phyloP scores from a whole-genome alignment of 805 yeast species.

The Candida michaelii region DNA sequence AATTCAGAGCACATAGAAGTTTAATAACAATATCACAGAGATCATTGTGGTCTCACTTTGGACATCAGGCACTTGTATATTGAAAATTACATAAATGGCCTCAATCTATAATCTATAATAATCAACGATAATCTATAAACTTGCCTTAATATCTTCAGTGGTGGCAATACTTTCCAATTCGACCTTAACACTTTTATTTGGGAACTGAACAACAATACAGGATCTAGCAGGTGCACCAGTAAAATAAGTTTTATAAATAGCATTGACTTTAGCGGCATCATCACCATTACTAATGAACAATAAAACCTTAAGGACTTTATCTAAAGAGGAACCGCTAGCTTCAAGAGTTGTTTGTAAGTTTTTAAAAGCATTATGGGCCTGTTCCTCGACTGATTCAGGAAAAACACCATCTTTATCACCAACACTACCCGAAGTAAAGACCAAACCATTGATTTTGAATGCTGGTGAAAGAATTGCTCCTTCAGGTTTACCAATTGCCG shows the following conservation, averaged over 20 bases:
- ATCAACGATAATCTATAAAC: neutral
- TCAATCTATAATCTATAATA: too few relatives aligned
- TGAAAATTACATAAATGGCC: too few relatives aligned
- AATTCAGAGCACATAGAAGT: too few relatives aligned
- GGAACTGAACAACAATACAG: slow-evolving; percentile 48
- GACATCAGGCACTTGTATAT: too few relatives aligned
- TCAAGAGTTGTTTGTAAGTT: slow-evolving; percentile 39
- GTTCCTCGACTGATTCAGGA: slow-evolving; percentile 40
- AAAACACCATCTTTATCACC: slow-evolving; percentile 27
- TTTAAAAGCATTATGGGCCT: slow-evolving; percentile 42
- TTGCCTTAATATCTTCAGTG: neutral
- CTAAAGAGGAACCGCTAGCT: slow-evolving; percentile 43
- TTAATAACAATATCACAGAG: too few relatives aligned
- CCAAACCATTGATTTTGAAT: slow-evolving; percentile 16
- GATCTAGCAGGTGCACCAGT: slow-evolving; percentile 49
- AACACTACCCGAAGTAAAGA: slow-evolving; percentile 20
- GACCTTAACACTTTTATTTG: slow-evolving; percentile 43
- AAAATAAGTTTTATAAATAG: slow-evolving; percentile 44
- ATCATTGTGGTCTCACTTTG: too few relatives aligned
- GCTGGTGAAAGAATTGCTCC: slow-evolving; percentile 11
- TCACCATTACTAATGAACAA: slow-evolving; percentile 43
- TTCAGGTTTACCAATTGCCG: slow-evolving; percentile 3
- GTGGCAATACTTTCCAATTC: slow-evolving; percentile 49
- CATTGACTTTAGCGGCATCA: slow-evolving; percentile 41
- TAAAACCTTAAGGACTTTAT: slow-evolving; percentile 45